Conservation (phyloP, 2,329 filamentous ascomycete species). For the Raffaelea deltoideospora region DNA sequence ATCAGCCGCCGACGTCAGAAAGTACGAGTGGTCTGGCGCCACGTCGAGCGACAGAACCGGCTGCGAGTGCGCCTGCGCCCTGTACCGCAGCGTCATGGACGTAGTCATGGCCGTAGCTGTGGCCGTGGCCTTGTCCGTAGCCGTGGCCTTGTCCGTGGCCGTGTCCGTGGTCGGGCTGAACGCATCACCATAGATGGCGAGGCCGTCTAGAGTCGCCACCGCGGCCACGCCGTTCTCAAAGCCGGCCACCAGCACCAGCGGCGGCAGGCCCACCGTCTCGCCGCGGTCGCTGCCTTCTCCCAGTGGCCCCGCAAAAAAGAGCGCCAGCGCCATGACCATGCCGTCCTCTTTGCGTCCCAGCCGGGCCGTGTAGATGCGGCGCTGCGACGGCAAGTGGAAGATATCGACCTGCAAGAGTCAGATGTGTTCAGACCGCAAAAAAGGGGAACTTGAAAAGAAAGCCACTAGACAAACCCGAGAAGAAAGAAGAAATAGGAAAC, state of each 20-base stretch:
- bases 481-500: background rate
- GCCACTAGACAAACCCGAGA: background rate
- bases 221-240: constrained; percentile 75
- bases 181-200: too few relatives aligned
- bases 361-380: constrained; percentile 44
- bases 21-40: constrained; percentile 34
- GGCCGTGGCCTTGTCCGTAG: too few relatives aligned
- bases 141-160: too few relatives aligned
- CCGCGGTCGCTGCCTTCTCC: constrained; percentile 18
- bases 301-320: too few relatives aligned
- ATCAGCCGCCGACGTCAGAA: constrained; percentile 73
- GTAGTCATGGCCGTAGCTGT: too few relatives aligned
- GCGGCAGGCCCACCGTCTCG: too few relatives aligned
- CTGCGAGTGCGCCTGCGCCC: constrained; percentile 55
- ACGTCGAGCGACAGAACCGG: constrained; percentile 64
- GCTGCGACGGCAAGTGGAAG: constrained; percentile 64
- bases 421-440: background rate
- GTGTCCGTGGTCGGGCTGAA: too few relatives aligned
- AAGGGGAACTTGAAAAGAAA: constrained; percentile 2
- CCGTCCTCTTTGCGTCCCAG: constrained; percentile 40
- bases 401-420: constrained; percentile 56
- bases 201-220: constrained; percentile 37
- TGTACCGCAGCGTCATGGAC: constrained; percentile 51
- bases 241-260: constrained; percentile 51
- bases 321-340: constrained; percentile 76